These are phyloP conservation scores for Pseudoscleropodium purum DNA, from an alignment of 225 moss, liverwort and hornwort species.

Conservation along the genomic window DNA sequence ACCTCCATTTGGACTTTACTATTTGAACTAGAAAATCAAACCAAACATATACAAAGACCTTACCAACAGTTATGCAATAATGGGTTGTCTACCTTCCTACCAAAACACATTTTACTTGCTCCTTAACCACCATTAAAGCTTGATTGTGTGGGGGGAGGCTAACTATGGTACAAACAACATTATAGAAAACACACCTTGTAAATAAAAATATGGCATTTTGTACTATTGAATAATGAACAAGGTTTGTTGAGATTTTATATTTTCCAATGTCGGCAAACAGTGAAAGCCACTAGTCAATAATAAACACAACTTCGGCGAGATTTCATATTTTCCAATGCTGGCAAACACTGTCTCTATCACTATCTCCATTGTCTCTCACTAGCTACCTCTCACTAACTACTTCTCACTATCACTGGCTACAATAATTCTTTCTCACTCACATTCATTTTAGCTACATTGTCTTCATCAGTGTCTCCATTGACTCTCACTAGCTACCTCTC, in stretches of 20 bases:
- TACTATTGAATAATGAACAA: not conserved
- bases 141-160: no score
- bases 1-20: not conserved
- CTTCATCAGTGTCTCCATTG: no score
- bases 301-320: no score
- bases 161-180: not conserved
- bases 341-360: no score
- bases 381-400: no score
- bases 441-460: no score
- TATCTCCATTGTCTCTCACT: no score
- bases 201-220: accelerated
- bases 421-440: no score
- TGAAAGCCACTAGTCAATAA: not conserved
- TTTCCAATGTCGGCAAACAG: not conserved
- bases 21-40: not conserved
- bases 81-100: not conserved
- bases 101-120: not conserved
- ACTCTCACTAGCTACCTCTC: no score
- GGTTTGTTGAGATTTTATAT: accelerated
- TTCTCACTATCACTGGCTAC: no score
- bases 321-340: no score
- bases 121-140: not conserved
- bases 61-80: not conserved
- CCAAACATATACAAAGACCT: not conserved
- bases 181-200: no score